Base-by-base conservation (phyloP, 345 rosid species). In the Dovyalis caffra region DNA sequence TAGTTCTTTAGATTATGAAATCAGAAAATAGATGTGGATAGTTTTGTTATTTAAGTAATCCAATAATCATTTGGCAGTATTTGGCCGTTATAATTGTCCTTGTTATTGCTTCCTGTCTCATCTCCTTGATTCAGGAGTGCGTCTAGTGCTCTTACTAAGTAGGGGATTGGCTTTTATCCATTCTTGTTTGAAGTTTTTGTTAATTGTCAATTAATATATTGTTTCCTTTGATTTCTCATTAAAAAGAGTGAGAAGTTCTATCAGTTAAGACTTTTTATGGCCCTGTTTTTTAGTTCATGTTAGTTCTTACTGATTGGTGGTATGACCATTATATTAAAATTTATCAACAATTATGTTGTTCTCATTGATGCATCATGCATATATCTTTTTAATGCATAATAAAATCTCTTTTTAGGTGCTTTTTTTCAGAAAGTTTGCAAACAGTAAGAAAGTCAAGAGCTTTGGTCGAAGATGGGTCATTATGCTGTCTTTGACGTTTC, bases 171-270 rank as follows among this genome's bases (percentile, higher is more conserved):
- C 28, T 56, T 56, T 56, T 25, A 56, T 51, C 28, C 33, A 45
- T 47, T 40, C 21, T 26, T 61, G 58, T 28, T 43, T 20, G 49
- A 43, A 61, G 14, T 40, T 6, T 3, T 14, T 25, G 28, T 15
- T 45, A 2, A 34, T 43, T 56, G 21, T 9, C 23, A 34, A 58
- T 26, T 20, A n/a, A 23, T 57, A 57, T 26, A 29, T 40, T 25
- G 33, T 70, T 38, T 5, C 21, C 51, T 29, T 71, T 71, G 57
- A 60, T 26, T 71, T 60, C 33, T 68, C 25, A 71, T 71, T 61
- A 60, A 18, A 28, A 60, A 35, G 29, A 58, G 37, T 15, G 31
- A 60, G 56, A 25, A 38, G 10, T 18, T 29, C 34, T 14, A 9
- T 28, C 58, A 26, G 9, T 21, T 51, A 51, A n/a, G 57, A 51